Base-by-base conservation (phyloP, 495 filamentous ascomycete genomes). In the Aspergillus funiculosus region DNA sequence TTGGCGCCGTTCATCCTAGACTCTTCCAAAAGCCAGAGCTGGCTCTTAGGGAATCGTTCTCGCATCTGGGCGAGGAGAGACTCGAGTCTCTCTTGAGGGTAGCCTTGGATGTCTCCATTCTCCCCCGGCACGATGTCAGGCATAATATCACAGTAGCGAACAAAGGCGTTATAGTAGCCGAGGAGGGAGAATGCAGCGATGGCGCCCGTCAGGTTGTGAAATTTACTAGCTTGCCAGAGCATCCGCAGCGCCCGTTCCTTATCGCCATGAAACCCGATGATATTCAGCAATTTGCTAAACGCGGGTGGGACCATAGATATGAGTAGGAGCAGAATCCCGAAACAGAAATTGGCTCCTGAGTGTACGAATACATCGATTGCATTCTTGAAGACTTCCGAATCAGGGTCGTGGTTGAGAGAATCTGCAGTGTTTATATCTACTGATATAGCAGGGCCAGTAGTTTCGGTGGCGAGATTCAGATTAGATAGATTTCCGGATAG, bases 251-350 rank as follows among this genome's bases (percentile, higher is more conserved):
- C 94, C 17, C 82, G 74, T 43, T 91, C 84, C 36, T 89, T 83
- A 61, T 98, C 91, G 10, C 92, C 92, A 52, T 78, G 82, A 61
- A 97, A 96, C 9, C 94, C 94, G 31, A 96, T 87, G 42, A 96
- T 83, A 46, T 79, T 85, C 15, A 97, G 75, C 3, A 97, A 75
- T 45, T 79, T 85, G 42, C 76, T 79, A 62, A 98, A 94, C 6
- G 88, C 81, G 0, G 92, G 92, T 0, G 92, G 94, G 0, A 98
- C 78, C 75, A 96, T 86, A 20, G 87, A 89, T 11, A 97, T 80
- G 26, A 98, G 71, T 2, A 96, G 67, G 1, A 92, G 75, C 0
- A 98, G 72, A 27, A 94, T 72, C 8, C 92, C 92, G 48, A 89
- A 96, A 55, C 88, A 95, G 55, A 95, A 83, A 52, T 85, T 89